Base-by-base conservation (phyloP, 176 grass and related monocot species). In the Paspalum vaginatum region DNA sequence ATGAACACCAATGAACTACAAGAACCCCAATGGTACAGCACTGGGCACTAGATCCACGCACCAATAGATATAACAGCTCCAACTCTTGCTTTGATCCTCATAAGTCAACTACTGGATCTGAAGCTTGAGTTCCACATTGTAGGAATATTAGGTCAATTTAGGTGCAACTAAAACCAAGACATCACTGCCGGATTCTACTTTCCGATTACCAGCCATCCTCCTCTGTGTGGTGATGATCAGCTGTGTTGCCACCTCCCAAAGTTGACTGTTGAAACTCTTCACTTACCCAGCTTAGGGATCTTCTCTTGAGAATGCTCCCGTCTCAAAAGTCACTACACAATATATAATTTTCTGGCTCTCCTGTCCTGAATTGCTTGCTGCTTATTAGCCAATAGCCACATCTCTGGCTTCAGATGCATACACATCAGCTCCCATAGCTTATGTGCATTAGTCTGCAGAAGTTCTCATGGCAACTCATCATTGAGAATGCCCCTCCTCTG, bases 151-250 rank as follows among this genome's bases (percentile, higher is more conserved):
- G n/a, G n/a, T n/a, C n/a, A n/a, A n/a, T n/a, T n/a, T n/a, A n/a
- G n/a, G n/a, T n/a, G n/a, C n/a, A n/a, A n/a, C n/a, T n/a, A n/a
- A n/a, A n/a, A n/a, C n/a, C n/a, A n/a, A n/a, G n/a, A n/a, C n/a
- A n/a, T n/a, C n/a, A n/a, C 89, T 88, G 1, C 71, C 55, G 11
- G 71, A 77, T 48, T 60, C 72, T 13, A 71, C 85, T 48, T 88
- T 88, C 53, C 81, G 62, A 12, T 66, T 65, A 32, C 41, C 64
- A 18, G 39, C 64, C 17, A 21, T 39, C 17, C 39, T 66, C 40
- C 64, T n/a, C n/a, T n/a, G 9, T 0, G 16, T 43, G 7, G 3
- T 4, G 3, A 66, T 18, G 3, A 43, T 42, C 37, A 43, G 39
- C 39, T 43, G 4, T 11, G n/a, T n/a, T 66, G 64, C 18, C 16